These are phyloP conservation scores for Musa troglodytarum DNA, from an alignment of 176 grass and related monocot species.

Conservation along the genomic window DNA sequence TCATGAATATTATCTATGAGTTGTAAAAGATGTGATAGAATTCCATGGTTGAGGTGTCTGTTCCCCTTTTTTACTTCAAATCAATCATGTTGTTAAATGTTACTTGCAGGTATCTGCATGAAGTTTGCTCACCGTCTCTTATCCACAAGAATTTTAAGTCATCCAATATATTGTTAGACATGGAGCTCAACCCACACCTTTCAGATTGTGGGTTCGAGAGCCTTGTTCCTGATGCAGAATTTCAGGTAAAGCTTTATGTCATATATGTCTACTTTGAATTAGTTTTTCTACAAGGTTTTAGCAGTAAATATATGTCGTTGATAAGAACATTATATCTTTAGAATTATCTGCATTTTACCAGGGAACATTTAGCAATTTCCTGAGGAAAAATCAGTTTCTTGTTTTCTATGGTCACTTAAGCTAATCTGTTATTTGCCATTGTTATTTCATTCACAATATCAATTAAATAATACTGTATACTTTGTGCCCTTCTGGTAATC, in stretches of 20 bases:
- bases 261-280: not conserved
- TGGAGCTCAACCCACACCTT: slow-evolving; percentile 72
- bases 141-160: slow-evolving; percentile 99
- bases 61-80: not conserved
- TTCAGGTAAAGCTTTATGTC: slow-evolving; percentile 45
- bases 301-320: not conserved
- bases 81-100: slow-evolving; percentile 7
- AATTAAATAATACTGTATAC: too few species aligned
- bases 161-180: slow-evolving; percentile 85
- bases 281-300: not conserved
- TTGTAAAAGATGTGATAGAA: too few species aligned
- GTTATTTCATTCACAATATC: too few species aligned
- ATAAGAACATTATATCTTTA: not conserved
- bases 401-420: too few species aligned
- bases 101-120: slow-evolving; percentile 68
- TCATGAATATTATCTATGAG: too few species aligned
- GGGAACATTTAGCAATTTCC: not conserved
- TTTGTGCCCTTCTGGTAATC: too few species aligned
- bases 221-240: slow-evolving; percentile 67
- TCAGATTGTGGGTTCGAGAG: slow-evolving; percentile 67
- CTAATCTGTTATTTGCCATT: too few species aligned
- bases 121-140: slow-evolving; percentile 74
- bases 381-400: not conserved
- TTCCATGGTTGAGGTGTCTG: not conserved
- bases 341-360: not conserved